Conservation (phyloP, 441 rosid genomes). For the Gossypium schwendimanii region DNA sequence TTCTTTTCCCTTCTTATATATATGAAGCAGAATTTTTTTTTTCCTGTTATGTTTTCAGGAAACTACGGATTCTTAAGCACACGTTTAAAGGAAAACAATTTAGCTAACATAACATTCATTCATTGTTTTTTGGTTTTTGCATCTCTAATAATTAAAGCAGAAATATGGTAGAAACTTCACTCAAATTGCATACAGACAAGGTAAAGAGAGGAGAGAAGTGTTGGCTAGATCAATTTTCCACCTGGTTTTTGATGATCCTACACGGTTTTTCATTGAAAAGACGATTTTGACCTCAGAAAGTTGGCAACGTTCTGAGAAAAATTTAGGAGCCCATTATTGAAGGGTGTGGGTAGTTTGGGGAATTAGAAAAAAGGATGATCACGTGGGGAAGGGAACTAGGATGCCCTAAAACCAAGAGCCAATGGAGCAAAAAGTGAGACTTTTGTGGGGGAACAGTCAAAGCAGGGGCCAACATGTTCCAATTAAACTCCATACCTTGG, state of each 20-base stretch:
- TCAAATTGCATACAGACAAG: background rate
- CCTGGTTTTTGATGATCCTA: background rate
- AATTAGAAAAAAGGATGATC: background rate
- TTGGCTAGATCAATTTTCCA: background rate
- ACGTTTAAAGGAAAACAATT: background rate
- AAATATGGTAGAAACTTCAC: background rate
- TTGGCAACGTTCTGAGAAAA: background rate
- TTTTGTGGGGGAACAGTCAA: background rate
- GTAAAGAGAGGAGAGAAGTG: background rate
- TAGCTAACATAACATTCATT: background rate
- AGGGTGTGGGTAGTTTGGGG: conserved; percentile 11
- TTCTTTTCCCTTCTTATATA: background rate
- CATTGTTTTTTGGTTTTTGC: background rate
- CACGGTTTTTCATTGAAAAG: conserved; percentile 9
- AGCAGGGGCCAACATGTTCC: background rate
- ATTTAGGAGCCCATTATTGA: background rate
- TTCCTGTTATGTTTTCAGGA: background rate
- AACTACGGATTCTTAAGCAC: background rate
- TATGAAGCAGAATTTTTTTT: background rate
- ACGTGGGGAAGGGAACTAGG: background rate
- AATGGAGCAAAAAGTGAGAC: background rate
- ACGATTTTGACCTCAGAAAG: conserved; percentile 15
- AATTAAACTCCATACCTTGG: background rate
- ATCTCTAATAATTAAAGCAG: background rate
- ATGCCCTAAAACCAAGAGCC: background rate